Base-by-base conservation (phyloP, 768 basidiomycete species). In the Boletus patriciae region DNA sequence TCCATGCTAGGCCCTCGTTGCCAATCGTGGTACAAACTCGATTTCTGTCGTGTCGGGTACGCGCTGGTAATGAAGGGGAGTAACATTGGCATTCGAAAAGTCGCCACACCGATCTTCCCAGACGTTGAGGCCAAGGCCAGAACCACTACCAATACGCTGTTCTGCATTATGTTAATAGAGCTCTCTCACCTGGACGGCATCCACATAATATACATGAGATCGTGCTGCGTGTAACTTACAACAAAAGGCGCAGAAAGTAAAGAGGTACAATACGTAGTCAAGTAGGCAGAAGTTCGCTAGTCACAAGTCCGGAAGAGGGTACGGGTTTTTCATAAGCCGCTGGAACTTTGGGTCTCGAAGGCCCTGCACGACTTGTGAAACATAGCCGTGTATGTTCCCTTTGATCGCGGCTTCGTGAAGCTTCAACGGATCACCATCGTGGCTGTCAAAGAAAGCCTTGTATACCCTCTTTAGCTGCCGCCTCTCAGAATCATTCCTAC, bases 281-380 rank as follows among this genome's bases (percentile, higher is more conserved):
- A 38, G 37, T 3, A 12, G 12, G 13, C 18, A n/a, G 37, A 38
- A 9, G 37, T 9, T 38, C 18, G n/a, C 41, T 42, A 21, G 21
- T 37, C 48, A 50, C 48, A 50, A 13, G 37, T 54, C 52, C 13
- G 46, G 53, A 33, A 54, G 53, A 33, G 36, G 52, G 18, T 52
- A 45, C 11, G n/a, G 29, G n/a, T 52, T 52, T 10, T 37, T 36
- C 51, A 52, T 52, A 1, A 44, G 34, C 34, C 27, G 27, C 27
- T 46, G 8, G 6, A 53, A 53, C 23, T 52, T 44, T 7, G 33
- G 25, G 6, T 52, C 34, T 4, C 19, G 18, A 9, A 45, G 51
- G 23, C 43, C 43, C 18, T 45, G 21, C 34, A 52, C 33, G 6
- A 41, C 31, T 0, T 5, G 46, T 4, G 45, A 46, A 33, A 54